A percentile compares a stretch with the other conserved stretches of the same genome.
These are phyloP conservation scores for Cladosporium austrohemisphaericum DNA, from an alignment of 2,329 filamentous ascomycete genomes.

Conservation along the genomic window DNA sequence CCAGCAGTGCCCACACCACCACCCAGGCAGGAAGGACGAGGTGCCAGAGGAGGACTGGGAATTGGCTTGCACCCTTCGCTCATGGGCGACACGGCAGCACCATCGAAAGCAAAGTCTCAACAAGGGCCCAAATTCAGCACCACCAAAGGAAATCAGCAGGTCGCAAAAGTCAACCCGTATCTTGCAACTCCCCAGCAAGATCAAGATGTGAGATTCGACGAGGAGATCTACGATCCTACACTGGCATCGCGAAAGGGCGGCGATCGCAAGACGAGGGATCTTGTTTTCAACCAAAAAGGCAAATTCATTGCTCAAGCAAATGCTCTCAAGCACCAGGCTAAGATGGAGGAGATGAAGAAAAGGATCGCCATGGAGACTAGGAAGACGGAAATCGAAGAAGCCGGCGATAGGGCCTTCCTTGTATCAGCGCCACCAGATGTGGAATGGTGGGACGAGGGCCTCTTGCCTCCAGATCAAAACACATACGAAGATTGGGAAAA, in stretches of 20 bases:
- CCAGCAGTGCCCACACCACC: constrained; percentile 24
- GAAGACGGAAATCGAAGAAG: constrained; percentile 91
- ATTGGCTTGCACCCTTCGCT: constrained; percentile 76
- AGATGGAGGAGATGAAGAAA: constrained; percentile 91
- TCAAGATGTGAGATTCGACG: constrained; percentile 53
- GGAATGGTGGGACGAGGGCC: constrained; percentile 96
- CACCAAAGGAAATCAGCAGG: constrained; percentile 52
- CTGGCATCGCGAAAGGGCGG: constrained; percentile 56
- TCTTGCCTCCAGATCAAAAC: constrained; percentile 65
- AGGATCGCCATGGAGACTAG: constrained; percentile 82
- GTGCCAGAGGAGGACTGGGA: constrained; percentile 65
- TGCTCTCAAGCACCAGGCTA: constrained; percentile 79
- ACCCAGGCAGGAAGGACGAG: constrained; percentile 46
- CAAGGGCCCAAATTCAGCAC: constrained; percentile 52
- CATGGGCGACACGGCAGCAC: constrained; percentile 41
- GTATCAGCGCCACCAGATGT: constrained; percentile 80
- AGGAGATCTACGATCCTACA: constrained; percentile 76
- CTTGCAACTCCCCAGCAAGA: constrained; percentile 33
- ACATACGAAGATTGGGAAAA: constrained; percentile 67
- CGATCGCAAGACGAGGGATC: constrained; percentile 68
- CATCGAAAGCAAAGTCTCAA: constrained; percentile 44
- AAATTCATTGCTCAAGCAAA: constrained; percentile 96
- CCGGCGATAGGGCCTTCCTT: constrained; percentile 84
- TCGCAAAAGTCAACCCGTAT: constrained; percentile 42
- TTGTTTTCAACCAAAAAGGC: constrained; percentile 90